phyloP scores from a whole-genome alignment of 73 alveolate species.

The Paramecium sonneborni region DNA sequence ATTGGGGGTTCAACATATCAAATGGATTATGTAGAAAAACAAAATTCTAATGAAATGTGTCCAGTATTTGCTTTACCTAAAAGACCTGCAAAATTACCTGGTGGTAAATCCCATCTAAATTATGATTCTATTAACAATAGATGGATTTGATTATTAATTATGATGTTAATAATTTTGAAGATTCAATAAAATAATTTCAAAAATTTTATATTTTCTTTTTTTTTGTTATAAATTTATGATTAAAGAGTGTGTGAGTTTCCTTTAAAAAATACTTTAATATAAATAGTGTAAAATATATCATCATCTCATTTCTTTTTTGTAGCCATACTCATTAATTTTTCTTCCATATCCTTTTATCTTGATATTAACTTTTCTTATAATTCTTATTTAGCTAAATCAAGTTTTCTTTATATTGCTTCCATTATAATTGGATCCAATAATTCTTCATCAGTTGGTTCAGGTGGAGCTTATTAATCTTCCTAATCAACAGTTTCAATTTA shows the following conservation, averaged over 20 bases:
- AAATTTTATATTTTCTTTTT: too few relatives aligned
- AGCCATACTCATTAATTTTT: background rate
- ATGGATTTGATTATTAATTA: slow-evolving; percentile 18
- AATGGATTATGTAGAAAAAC: background rate
- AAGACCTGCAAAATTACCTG: background rate
- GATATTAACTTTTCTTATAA: background rate
- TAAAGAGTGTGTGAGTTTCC: too few relatives aligned
- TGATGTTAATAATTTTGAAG: background rate
- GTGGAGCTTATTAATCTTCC: background rate
- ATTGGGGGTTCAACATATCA: slow-evolving; percentile 11
- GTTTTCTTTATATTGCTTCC: background rate
- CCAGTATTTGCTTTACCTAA: slow-evolving; percentile 7
- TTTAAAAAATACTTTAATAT: too few relatives aligned
- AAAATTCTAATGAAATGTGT: background rate
- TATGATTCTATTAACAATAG: background rate
- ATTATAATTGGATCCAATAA: background rate
- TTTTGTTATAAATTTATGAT: too few relatives aligned
- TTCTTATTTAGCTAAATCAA: background rate
- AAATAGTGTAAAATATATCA: background rate
- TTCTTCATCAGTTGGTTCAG: slow-evolving; percentile 44
- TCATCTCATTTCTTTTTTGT: background rate
- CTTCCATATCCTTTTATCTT: slow-evolving; percentile 25
- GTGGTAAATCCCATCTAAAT: slow-evolving; percentile 25
- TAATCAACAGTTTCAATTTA: background rate
- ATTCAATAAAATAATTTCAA: background rate